These are phyloP conservation scores for Penicillium sp. DNA, from an alignment of 2,329 filamentous ascomycete genomes.

Conservation along the genomic window DNA sequence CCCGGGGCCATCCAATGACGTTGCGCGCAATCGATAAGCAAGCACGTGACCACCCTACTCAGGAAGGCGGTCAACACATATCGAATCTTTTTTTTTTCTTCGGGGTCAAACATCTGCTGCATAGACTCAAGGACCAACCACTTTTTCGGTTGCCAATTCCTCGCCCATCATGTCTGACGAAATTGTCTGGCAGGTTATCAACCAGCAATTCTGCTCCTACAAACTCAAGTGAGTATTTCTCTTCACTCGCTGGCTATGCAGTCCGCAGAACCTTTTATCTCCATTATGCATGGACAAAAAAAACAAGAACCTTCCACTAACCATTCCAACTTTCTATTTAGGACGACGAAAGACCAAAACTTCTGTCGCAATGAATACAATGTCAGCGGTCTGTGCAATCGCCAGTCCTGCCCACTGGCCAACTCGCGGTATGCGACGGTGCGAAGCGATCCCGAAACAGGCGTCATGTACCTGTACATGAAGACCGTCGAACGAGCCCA, in stretches of 20 bases:
- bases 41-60: constrained; percentile 27
- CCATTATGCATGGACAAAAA: constrained; percentile 2
- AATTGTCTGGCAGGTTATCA: constrained; percentile 96
- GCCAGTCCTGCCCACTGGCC: constrained; percentile 85
- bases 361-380: constrained; percentile 98
- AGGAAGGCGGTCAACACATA: constrained; percentile 5
- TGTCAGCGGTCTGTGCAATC: constrained; percentile 77
- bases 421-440: constrained; percentile 93
- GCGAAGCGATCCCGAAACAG: constrained; percentile 75
- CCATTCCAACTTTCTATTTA: constrained; percentile 33
- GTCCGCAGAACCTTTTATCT: constrained; percentile 5
- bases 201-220: constrained; percentile 92
- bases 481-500: constrained; percentile 89
- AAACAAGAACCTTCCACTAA: constrained; percentile 11
- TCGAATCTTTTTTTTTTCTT: constrained; percentile 10
- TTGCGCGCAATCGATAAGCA: constrained; percentile 33
- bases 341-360: constrained; percentile 79
- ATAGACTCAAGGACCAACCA: constrained; percentile 1
- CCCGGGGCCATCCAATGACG: constrained; percentile 1
- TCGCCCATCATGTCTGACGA: constrained; percentile 69
- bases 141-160: constrained; percentile 11
- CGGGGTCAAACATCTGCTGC: constrained; percentile 4
- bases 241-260: background rate
- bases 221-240: constrained; percentile 72
- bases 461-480: constrained; percentile 91